Evolutionary conservation across 2,329 filamentous ascomycete genomes (phyloP).

Genomic region (Curvularia eragrostidis): DNA sequence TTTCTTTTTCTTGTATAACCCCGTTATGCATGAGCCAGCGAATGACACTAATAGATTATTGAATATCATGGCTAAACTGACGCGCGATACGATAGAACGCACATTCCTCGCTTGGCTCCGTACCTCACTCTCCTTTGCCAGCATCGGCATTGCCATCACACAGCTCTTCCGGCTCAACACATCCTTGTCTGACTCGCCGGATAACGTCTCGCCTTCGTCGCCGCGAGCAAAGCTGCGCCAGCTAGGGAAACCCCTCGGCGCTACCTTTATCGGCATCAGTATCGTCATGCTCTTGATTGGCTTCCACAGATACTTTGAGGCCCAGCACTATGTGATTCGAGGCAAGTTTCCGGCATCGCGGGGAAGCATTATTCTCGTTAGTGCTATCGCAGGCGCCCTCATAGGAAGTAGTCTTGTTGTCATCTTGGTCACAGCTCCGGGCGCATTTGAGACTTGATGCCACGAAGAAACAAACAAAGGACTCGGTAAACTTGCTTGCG

Average conservation of each 20-base stretch:
- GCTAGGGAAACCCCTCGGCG: conserved; percentile 58
- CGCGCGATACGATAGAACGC: conserved; percentile 63
- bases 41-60: no score
- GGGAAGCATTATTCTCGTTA: conserved; percentile 74
- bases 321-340: conserved; percentile 78
- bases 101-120: conserved; percentile 87
- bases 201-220: neutral
- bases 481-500: conserved; percentile 1
- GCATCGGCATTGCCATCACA: conserved; percentile 82
- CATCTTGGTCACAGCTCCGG: conserved; percentile 62
- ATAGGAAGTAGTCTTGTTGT: conserved; percentile 67
- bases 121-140: conserved; percentile 80
- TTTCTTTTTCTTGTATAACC: neutral
- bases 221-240: conserved; percentile 34
- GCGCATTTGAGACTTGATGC: conserved; percentile 50
- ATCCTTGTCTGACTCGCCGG: conserved; percentile 51
- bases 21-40: neutral
- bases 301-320: conserved; percentile 79
- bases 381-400: conserved; percentile 66
- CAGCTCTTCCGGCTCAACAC: conserved; percentile 86
- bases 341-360: conserved; percentile 82
- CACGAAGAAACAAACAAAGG: neutral
- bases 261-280: conserved; percentile 77
- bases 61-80: neutral
- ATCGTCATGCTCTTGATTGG: conserved; percentile 78